Conservation (phyloP, 768 basidiomycete genomes). For the Punctularia strigosozonata region DNA sequence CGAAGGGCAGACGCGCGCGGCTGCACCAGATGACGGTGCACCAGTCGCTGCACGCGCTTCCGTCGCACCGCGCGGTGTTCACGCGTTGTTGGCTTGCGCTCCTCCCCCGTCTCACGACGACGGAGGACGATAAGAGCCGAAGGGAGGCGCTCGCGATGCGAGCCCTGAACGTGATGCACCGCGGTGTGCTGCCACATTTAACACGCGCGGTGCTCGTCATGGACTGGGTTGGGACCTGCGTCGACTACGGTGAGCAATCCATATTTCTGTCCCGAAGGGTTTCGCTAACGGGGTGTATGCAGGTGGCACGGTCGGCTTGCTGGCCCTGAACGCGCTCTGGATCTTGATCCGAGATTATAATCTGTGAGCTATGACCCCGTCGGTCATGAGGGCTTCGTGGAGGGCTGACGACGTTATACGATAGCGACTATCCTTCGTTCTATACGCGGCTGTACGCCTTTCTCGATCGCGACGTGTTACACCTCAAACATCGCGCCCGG, state of each 20-base stretch:
- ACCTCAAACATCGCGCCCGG: conserved; percentile 84
- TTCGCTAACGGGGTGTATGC: conserved; percentile 1
- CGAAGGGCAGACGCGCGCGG: conserved; percentile 28
- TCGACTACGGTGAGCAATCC: conserved; percentile 78
- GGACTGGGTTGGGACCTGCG: conserved; percentile 84
- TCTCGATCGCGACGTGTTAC: conserved; percentile 78
- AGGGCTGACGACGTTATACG: neutral
- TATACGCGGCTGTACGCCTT: conserved; percentile 88
- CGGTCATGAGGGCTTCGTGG: neutral
- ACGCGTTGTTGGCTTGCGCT: conserved; percentile 71
- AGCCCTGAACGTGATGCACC: conserved; percentile 70
- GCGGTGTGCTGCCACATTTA: conserved; percentile 72
- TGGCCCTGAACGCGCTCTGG: conserved; percentile 88
- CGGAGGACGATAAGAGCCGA: conserved; percentile 18
- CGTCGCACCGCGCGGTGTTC: conserved; percentile 73
- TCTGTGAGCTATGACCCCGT: conserved; percentile 42
- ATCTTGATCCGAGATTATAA: conserved; percentile 88
- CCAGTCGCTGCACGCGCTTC: conserved; percentile 64
- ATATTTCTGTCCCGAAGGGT: conserved; percentile 2
- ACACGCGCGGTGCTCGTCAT: conserved; percentile 71
- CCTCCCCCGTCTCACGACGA: conserved; percentile 43
- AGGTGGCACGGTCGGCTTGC: conserved; percentile 79
- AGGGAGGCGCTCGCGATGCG: conserved; percentile 34
- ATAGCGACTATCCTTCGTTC: conserved; percentile 91
- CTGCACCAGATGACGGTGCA: conserved; percentile 59